These are phyloP conservation scores for Ceratocystiopsis sp. DNA, from an alignment of 2,329 filamentous ascomycete species.

Conservation along the genomic window DNA sequence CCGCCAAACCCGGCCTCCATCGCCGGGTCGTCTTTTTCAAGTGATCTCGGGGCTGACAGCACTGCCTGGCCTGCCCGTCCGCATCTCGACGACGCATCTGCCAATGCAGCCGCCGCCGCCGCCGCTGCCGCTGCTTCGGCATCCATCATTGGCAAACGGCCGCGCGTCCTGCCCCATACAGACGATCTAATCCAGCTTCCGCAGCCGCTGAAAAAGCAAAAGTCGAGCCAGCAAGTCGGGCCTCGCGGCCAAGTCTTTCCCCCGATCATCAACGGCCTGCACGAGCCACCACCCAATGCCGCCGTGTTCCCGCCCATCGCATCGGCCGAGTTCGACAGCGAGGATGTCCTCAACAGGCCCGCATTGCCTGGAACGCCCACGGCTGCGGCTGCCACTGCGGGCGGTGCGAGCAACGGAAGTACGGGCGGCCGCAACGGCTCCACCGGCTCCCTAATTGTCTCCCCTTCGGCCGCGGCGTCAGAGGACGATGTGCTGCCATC, in stretches of 20 bases:
- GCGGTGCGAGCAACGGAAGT: not conserved
- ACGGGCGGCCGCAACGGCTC: too few relatives aligned
- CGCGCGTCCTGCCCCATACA: constrained; percentile 19
- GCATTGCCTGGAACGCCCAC: too few relatives aligned
- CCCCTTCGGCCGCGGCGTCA: too few relatives aligned
- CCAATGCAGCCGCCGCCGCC: not conserved
- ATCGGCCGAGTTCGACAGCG: constrained; percentile 35
- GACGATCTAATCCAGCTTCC: constrained; percentile 48
- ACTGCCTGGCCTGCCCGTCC: not conserved
- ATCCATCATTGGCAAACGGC: constrained; percentile 6
- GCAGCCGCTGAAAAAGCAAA: constrained; percentile 47
- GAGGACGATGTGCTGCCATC: too few relatives aligned
- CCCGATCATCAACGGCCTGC: constrained; percentile 47
- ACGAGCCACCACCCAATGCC: constrained; percentile 42
- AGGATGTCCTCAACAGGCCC: constrained; percentile 13
- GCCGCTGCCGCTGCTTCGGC: not conserved
- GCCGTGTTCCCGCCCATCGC: constrained; percentile 48
- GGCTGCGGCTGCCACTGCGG: not conserved
- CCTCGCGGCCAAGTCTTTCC: constrained; percentile 27
- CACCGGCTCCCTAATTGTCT: too few relatives aligned
- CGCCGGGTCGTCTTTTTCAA: not conserved
- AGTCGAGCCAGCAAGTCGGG: constrained; percentile 32
- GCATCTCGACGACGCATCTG: constrained; percentile 2
- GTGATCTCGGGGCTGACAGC: too few relatives aligned
- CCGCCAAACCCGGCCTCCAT: not conserved